Base-by-base conservation (phyloP, 352 stramenopile genomes). In the Paralagenidium karlingii region DNA sequence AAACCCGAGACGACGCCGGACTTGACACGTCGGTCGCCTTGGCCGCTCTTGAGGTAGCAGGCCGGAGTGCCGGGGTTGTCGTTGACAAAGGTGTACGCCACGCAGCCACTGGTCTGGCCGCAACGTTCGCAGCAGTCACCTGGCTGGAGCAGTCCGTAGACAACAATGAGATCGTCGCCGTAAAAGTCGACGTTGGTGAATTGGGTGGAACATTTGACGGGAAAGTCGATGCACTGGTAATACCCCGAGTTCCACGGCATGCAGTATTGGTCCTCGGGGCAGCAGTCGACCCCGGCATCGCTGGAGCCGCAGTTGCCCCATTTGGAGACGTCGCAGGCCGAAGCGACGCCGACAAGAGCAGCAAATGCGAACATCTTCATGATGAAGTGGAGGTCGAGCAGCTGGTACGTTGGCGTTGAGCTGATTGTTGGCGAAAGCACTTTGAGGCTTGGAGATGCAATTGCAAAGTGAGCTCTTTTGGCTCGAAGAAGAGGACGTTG, bases 1-100 rank as follows among this genome's bases (percentile, higher is more conserved):
- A 40, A 33, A 12, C 48, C 62, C 9, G 65, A 74, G n/a, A 69
- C 55, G 0, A 54, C 62, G 12, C 62, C 65, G 25, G 53, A 58
- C 21, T 69, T 61, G 27, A 55, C 51, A 24, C 45, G 53, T n/a
- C 45, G 43, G 20, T 43, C 32, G 21, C 45, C 45, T 47, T 60
- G 53, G 5, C 49, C 53, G 12, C 30, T 54, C 38, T 81, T 78
- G 27, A 81, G 50, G 49, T 76, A 81, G 43, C 67, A 81, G 12
- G 53, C 53, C 1, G 60, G 53, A 42, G 60, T 61, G 13, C 63
- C 66, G 4, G 44, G 12, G 39, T 77, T 80, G 28, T 71, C 42
- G 39, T 69, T 73, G 42, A 75, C 54, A 34, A 67, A 76, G 4
- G 68, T 79, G 60, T 69, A 79, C 21, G 60, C 65, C 27, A 47